Percentiles rank a stretch among this genome's conserved stretches.
phyloP scores from a whole-genome alignment of 1,284 basidiomycete species.

The Coriolopsis trogii region DNA sequence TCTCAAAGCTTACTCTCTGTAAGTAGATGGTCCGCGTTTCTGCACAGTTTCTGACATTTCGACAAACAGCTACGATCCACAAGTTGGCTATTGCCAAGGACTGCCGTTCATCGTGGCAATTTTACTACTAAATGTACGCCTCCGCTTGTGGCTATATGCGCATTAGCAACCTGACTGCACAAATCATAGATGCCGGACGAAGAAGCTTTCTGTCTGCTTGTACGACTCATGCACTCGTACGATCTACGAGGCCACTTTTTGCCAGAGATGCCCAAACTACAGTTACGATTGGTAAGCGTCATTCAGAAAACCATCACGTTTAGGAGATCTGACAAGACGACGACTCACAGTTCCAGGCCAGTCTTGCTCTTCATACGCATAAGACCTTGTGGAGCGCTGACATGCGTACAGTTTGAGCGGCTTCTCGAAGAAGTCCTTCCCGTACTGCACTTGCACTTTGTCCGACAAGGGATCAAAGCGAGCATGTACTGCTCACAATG shows the following conservation, averaged over 20 bases:
- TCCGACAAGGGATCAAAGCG: constrained; percentile 92
- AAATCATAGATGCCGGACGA: constrained; percentile 99
- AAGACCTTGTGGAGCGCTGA: not conserved
- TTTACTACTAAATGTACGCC: constrained; percentile 83
- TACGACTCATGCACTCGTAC: constrained; percentile 98
- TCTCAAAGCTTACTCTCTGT: constrained; percentile 95
- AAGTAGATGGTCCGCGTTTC: constrained; percentile 31
- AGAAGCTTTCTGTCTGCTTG: constrained; percentile 95
- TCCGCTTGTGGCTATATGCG: too few relatives aligned
- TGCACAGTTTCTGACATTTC: constrained; percentile 17
- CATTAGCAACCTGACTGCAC: too few relatives aligned
- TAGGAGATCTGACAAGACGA: constrained; percentile 1
- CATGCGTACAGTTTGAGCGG: constrained; percentile 78
- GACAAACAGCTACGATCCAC: constrained; percentile 79
- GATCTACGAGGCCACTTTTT: constrained; percentile 95
- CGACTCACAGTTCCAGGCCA: constrained; percentile 49
- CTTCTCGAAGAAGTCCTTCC: constrained; percentile 92
- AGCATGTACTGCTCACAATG: constrained; percentile 98
- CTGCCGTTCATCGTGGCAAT: constrained; percentile 95
- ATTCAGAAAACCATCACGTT: too few relatives aligned
- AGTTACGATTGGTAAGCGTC: constrained; percentile 78
- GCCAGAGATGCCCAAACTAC: constrained; percentile 97
- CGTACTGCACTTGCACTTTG: constrained; percentile 88
- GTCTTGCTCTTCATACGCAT: not conserved
- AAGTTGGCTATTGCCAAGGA: constrained; percentile 98